Base-by-base conservation (phyloP, 495 filamentous ascomycete genomes). In the Lasiosphaeris hirsuta region DNA sequence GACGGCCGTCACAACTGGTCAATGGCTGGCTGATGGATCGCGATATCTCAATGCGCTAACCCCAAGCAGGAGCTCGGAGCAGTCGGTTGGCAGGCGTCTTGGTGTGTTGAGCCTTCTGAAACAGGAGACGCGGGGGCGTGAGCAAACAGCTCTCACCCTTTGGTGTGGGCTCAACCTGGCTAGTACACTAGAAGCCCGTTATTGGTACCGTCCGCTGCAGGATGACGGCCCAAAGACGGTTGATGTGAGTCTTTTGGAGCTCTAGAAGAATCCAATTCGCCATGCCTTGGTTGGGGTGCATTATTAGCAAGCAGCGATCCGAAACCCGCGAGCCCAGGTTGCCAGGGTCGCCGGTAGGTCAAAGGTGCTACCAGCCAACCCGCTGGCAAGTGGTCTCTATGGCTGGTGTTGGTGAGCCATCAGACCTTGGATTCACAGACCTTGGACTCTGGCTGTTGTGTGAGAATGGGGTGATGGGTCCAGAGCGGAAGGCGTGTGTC, bases 91-190 rank as follows among this genome's bases (percentile, higher is more conserved):
- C 57, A 57, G 54, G 39, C 38, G 59, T 30, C 23, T 30, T 30
- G 23, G 10, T 19, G 43, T 17, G 30, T 61, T 54, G 61, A 50
- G 49, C 57, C 42, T 19, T 56, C 66, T 69, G 66, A 69, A 69
- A 69, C 67, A 63, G 60, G 63, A 67, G 66, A 60, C 54, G 11
- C 33, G 34, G 49, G 49, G 34, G 49, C 40, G 49, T 40, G 49
- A 23, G 35, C 49, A 39, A 15, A 49, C 49, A 19, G 10, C 18
- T 13, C 35, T 37, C 43, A 46, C 13, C 15, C 33, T 11, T 14
- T 51, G 48, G 48, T 10, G 33, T 51, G 48, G 14, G 48, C 48
- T n/a, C 19, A 51, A 18, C 44, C 30, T 36, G n/a, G n/a, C 15
- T 15, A 35, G n/a, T 15, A 34, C 15, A 15, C 15, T 23, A 34